phyloP scores from a whole-genome alignment of 805 yeast species.

The Metschnikowia borealis region DNA sequence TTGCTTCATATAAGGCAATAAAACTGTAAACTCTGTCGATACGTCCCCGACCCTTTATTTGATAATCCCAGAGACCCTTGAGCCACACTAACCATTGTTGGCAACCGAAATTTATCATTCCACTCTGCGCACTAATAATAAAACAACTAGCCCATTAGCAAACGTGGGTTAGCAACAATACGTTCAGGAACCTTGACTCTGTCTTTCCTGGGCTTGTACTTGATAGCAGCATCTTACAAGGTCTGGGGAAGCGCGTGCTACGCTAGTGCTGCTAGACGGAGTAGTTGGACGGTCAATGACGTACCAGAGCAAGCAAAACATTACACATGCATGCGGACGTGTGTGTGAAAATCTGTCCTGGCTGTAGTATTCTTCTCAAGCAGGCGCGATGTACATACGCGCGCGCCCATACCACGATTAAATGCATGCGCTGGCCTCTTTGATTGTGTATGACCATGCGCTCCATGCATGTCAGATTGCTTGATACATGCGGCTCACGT shows the following conservation, averaged over 20 bases:
- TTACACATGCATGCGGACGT: constrained; percentile 4
- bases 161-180: neutral
- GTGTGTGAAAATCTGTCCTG: constrained; percentile 6
- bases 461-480: constrained; percentile 7
- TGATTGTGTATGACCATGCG: constrained; percentile 3
- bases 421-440: constrained; percentile 5
- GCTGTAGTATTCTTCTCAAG: constrained; percentile 5
- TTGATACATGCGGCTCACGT: constrained; percentile 2
- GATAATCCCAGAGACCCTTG: neutral
- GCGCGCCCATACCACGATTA: constrained; percentile 1
- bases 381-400: constrained; percentile 1
- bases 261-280: neutral
- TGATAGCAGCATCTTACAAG: neutral
- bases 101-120: neutral
- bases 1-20: neutral
- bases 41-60: neutral
- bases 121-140: neutral
- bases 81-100: neutral
- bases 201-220: neutral
- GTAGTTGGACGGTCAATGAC: neutral
- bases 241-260: neutral
- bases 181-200: neutral
- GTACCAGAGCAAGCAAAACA: constrained; percentile 4
- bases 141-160: neutral
- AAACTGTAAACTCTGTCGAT: neutral